Percentiles rank a stretch among this genome's conserved stretches.
phyloP scores from a whole-genome alignment of 352 stramenopile species.

The Phytophthora palmivora region DNA sequence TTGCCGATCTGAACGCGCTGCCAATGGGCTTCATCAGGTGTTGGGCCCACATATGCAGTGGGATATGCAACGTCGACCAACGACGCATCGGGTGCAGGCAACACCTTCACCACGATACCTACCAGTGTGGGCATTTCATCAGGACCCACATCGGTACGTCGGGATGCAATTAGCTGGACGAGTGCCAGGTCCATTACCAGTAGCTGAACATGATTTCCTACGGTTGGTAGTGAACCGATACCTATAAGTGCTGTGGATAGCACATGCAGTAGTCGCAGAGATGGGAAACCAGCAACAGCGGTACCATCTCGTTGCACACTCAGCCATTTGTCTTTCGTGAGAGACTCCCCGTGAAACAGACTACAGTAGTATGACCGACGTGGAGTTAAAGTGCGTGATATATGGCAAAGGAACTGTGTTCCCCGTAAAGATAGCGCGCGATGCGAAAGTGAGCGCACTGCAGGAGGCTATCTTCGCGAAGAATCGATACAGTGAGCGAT shows the following conservation, averaged over 20 bases:
- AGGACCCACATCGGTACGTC: slow-evolving; percentile 2
- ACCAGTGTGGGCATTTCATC: slow-evolving; percentile 26
- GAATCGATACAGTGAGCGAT: not conserved
- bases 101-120: slow-evolving; percentile 48
- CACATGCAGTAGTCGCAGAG: slow-evolving; percentile 40
- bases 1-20: slow-evolving; percentile 56
- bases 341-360: slow-evolving; percentile 54
- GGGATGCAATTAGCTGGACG: slow-evolving; percentile 14
- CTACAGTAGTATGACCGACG: too few species aligned
- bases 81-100: slow-evolving; percentile 52
- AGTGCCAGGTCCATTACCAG: slow-evolving; percentile 21
- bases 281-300: slow-evolving; percentile 4
- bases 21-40: slow-evolving; percentile 22
- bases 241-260: slow-evolving; percentile 30
- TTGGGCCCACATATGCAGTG: slow-evolving; percentile 3
- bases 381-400: slow-evolving; percentile 17
- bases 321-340: slow-evolving; percentile 60
- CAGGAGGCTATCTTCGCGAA: slow-evolving; percentile 16
- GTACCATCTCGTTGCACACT: slow-evolving; percentile 21
- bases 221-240: slow-evolving; percentile 47
- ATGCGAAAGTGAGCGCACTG: slow-evolving; percentile 33
- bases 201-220: slow-evolving; percentile 45
- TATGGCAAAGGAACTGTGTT: slow-evolving; percentile 39
- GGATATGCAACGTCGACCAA: slow-evolving; percentile 60
- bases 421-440: slow-evolving; percentile 23